These are phyloP conservation scores for Neofusicoccum umdonicola DNA, from an alignment of 2,329 filamentous ascomycete species.

Conservation along the genomic window DNA sequence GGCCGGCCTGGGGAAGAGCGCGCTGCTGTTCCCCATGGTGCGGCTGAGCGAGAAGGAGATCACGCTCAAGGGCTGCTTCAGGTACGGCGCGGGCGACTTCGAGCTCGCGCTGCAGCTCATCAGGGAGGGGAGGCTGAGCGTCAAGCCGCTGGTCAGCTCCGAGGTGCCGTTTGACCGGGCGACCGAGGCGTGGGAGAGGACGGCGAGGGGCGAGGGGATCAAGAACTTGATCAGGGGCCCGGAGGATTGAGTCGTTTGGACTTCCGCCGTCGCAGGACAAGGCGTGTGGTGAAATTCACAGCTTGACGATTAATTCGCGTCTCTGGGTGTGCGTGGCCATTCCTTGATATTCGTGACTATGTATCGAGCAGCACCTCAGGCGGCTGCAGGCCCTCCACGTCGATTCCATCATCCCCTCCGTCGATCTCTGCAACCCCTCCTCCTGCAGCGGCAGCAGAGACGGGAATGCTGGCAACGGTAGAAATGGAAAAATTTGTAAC, in stretches of 20 bases:
- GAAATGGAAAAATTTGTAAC: background rate
- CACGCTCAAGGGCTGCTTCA: conserved; percentile 33
- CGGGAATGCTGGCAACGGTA: background rate
- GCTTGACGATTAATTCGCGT: no score
- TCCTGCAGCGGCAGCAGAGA: background rate
- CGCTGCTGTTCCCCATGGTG: conserved; percentile 6
- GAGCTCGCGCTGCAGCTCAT: conserved; percentile 30
- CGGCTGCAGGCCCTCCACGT: background rate
- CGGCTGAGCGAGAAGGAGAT: conserved; percentile 15
- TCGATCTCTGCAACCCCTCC: background rate
- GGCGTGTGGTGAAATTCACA: no score
- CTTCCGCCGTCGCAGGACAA: no score
- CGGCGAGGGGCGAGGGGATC: conserved; percentile 30
- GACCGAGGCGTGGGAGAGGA: conserved; percentile 32
- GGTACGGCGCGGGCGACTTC: conserved; percentile 33
- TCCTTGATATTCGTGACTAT: background rate
- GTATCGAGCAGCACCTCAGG: background rate
- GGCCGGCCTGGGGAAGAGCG: conserved; percentile 23
- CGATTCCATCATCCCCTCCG: background rate
- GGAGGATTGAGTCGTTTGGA: conserved; percentile 18
- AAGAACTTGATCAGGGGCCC: conserved; percentile 35
- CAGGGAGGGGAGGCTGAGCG: conserved; percentile 24
- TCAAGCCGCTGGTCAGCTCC: conserved; percentile 31
- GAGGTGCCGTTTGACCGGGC: conserved; percentile 30
- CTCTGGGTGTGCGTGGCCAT: no score